Evolutionary conservation across 495 filamentous ascomycete genomes (phyloP).

Genomic region (Hypoxylon crocopeplum): DNA sequence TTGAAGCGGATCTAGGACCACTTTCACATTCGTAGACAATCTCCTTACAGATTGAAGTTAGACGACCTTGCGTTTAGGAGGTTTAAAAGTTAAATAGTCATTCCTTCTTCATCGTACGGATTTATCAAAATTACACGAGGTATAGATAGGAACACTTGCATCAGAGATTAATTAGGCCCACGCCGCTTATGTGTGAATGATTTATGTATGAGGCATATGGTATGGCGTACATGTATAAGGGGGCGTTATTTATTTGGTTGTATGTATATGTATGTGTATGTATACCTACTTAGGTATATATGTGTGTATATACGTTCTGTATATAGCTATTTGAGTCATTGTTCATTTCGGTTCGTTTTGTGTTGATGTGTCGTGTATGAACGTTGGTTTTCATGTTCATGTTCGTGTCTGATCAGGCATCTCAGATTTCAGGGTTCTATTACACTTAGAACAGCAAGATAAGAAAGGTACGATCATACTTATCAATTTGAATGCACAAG

Average conservation of each 20-base stretch:
- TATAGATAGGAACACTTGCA: slow-evolving; percentile 42
- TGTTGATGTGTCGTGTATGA: neutral
- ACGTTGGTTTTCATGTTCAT: no score
- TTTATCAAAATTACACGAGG: slow-evolving; percentile 20
- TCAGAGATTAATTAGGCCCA: slow-evolving; percentile 40
- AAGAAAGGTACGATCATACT: no score
- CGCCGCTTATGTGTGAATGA: slow-evolving; percentile 44
- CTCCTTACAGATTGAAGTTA: slow-evolving; percentile 2
- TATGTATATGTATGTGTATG: slow-evolving; percentile 10
- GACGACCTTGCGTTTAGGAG: neutral
- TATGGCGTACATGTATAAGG: slow-evolving; percentile 18
- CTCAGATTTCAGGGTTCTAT: no score
- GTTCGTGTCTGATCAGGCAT: no score
- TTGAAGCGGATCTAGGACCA: slow-evolving; percentile 14
- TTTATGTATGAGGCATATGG: slow-evolving; percentile 32
- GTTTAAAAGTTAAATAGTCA: slow-evolving; percentile 35
- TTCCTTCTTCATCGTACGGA: slow-evolving; percentile 14
- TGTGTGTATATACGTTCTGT: slow-evolving; percentile 17
- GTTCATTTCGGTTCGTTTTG: slow-evolving; percentile 1
- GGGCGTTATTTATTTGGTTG: neutral
- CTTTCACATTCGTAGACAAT: slow-evolving; percentile 22
- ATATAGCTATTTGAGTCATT: slow-evolving; percentile 13
- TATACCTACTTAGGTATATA: slow-evolving; percentile 16
- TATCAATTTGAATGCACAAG: no score
- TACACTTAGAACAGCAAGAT: no score